Evolutionary conservation across 441 rosid species (phyloP).

Genomic region (Gossypium lobatum): DNA sequence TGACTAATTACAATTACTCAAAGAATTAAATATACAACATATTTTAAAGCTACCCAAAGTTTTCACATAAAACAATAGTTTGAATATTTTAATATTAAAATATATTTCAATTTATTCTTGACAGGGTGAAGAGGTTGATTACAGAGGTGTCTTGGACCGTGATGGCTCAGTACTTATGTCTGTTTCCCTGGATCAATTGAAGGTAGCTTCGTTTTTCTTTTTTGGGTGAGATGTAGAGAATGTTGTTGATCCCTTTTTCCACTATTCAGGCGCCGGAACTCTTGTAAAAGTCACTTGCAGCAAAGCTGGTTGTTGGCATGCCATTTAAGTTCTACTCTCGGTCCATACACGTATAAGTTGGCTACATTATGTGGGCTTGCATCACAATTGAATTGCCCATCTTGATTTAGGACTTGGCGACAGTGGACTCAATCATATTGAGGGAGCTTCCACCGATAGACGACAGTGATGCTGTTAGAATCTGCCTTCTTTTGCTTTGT

Average conservation of each 20-base stretch:
- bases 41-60: too few species aligned
- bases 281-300: slow-evolving; percentile 80
- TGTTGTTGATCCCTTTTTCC: neutral
- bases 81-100: too few species aligned
- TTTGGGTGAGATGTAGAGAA: neutral
- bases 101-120: slow-evolving; percentile 7
- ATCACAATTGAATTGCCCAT: slow-evolving; percentile 13
- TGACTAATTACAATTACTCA: too few species aligned
- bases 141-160: slow-evolving; percentile 87
- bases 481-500: slow-evolving; percentile 1
- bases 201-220: slow-evolving; percentile 32
- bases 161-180: slow-evolving; percentile 97
- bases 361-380: slow-evolving; percentile 6
- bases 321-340: slow-evolving; percentile 61
- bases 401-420: slow-evolving; percentile 65
- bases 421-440: slow-evolving; percentile 64
- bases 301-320: slow-evolving; percentile 82
- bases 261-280: slow-evolving; percentile 64
- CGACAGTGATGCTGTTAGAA: slow-evolving; percentile 74
- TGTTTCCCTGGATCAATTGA: slow-evolving; percentile 68
- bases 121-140: slow-evolving; percentile 93
- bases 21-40: too few species aligned
- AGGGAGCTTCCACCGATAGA: slow-evolving; percentile 77
- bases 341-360: slow-evolving; percentile 4
- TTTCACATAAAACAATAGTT: too few species aligned